These are phyloP conservation scores for Colletotrichum magnum DNA, from an alignment of 2,329 filamentous ascomycete genomes.

Conservation along the genomic window DNA sequence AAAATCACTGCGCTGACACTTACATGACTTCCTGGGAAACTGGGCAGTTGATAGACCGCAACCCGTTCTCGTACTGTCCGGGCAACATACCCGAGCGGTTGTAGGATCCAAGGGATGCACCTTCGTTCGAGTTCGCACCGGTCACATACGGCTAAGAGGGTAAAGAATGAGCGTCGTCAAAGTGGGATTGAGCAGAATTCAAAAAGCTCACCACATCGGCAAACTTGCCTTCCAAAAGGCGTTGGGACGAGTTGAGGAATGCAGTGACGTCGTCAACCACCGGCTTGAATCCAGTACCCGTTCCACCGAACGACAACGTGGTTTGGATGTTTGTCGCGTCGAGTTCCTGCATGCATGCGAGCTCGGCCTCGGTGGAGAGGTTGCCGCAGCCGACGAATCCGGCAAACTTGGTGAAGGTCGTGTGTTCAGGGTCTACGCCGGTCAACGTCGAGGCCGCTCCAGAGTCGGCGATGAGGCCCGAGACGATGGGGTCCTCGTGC, in stretches of 20 bases:
- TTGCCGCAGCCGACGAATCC: conserved; percentile 21
- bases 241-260: conserved; percentile 22
- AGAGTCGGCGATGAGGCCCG: conserved; percentile 30
- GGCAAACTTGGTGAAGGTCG: conserved; percentile 21
- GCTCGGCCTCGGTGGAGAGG: conserved; percentile 2
- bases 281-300: conserved; percentile 7
- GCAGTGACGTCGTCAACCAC: conserved; percentile 25
- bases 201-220: conserved; percentile 14
- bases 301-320: conserved; percentile 19
- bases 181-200: too few relatives aligned
- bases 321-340: conserved; percentile 10
- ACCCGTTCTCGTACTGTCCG: conserved; percentile 20
- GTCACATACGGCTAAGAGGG: conserved; percentile 17
- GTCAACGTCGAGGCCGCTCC: conserved; percentile 19
- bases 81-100: conserved; percentile 16
- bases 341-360: conserved; percentile 22
- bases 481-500: conserved; percentile 25
- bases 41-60: conserved; percentile 20
- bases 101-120: conserved; percentile 22
- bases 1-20: not conserved
- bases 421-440: conserved; percentile 5
- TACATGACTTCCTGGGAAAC: conserved; percentile 15
- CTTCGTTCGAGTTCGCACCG: conserved; percentile 29
- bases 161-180: not conserved
- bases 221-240: conserved; percentile 21